phyloP scores from a whole-genome alignment of 306 rosid genomes.

The Castanea sativa region DNA sequence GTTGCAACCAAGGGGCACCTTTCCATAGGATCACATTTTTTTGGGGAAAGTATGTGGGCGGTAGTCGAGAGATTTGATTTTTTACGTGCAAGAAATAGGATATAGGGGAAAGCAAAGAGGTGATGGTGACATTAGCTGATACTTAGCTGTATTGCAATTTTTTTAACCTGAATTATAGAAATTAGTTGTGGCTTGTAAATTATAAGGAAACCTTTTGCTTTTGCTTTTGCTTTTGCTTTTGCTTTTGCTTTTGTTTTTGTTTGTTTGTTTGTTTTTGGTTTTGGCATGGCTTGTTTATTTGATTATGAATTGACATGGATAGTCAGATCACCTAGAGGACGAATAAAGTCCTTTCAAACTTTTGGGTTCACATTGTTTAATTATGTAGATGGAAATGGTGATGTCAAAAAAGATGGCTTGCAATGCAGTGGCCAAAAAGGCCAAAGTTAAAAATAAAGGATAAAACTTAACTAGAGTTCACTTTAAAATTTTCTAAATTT shows the following conservation, averaged over 20 bases:
- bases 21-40: constrained; percentile 38
- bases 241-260: not conserved
- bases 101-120: constrained; percentile 22
- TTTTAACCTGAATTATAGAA: constrained; percentile 26
- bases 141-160: constrained; percentile 25
- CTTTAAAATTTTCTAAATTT: too few species aligned
- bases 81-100: constrained; percentile 16
- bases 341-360: too few species aligned
- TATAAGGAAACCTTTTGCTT: constrained; percentile 10
- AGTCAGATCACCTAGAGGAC: too few species aligned
- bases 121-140: constrained; percentile 23
- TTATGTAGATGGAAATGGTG: too few species aligned
- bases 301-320: not conserved
- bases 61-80: constrained; percentile 19
- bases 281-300: not conserved
- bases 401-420: too few species aligned
- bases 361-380: not conserved
- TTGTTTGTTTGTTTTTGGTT: not conserved
- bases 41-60: constrained; percentile 26
- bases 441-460: too few species aligned
- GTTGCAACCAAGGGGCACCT: constrained; percentile 17
- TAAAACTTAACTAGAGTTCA: too few species aligned
- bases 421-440: too few species aligned
- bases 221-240: not conserved
- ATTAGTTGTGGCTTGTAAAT: constrained; percentile 45